Base-by-base conservation (phyloP, 495 filamentous ascomycete genomes). In the Trichodelitschia bisporula region DNA sequence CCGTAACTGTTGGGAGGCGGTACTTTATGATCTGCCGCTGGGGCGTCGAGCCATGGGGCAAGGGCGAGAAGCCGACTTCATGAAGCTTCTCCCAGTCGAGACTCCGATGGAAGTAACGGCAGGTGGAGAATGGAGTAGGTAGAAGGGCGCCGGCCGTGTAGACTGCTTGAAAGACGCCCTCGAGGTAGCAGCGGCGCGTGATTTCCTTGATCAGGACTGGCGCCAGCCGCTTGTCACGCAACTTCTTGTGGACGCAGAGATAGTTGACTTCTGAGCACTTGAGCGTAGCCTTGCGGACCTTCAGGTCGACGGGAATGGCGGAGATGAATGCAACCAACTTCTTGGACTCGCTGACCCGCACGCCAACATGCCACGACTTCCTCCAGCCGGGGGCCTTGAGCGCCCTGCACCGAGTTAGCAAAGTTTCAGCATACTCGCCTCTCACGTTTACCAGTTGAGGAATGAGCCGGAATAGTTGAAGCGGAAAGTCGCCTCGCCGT, bases 171-270 rank as follows among this genome's bases (percentile, higher is more conserved):
- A 68, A 95, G 36, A 90, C 72, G 2, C 69, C 72, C 24, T 67
- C 58, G 15, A 74, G 44, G 48, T 95, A 84, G 55, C 77, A 83
- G 29, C 77, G 65, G 13, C 86, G 71, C 6, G 86, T 93, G 45
- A 97, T 80, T 47, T 95, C 86, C 46, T 93, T 89, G 55, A 97
- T 97, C 24, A 97, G 64, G 3, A 91, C 73, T 0, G 86, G 86
- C 0, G 86, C 65, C 23, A 97, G 63, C 8, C 89, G 70, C 53
- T 97, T 93, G 10, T 72, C 68, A 25, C 89, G 76, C 5, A 97
- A 68, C 52, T 93, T 95, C 59, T 92, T 95, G 61, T 95, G 89
- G 37, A 95, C 68, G 47, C 79, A 89, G 31, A 97, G 73, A 58
- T 91, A 95, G 55, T 97, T 95, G 54, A 95, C 82, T 47, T 97